Evolutionary conservation across 2,329 filamentous ascomycete genomes (phyloP).

Genomic region (Penicillium sp.): DNA sequence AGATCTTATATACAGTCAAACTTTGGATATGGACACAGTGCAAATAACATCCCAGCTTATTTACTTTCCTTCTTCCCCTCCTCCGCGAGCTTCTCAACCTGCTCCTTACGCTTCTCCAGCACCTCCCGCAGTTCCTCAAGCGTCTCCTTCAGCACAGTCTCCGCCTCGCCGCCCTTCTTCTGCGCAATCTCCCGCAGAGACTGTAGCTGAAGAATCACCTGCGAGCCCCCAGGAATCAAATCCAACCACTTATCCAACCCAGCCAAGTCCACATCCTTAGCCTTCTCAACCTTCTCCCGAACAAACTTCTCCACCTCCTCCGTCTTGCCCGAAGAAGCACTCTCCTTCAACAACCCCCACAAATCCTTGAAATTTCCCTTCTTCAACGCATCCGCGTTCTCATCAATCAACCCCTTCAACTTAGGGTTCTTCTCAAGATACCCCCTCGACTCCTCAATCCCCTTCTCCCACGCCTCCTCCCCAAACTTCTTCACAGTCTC

Average conservation of each 20-base stretch:
- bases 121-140: slow-evolving; percentile 43
- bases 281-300: slow-evolving; percentile 60
- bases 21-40: no score
- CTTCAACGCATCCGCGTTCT: slow-evolving; percentile 70
- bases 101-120: slow-evolving; percentile 21
- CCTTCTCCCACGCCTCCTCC: slow-evolving; percentile 73
- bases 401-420: slow-evolving; percentile 70
- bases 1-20: no score
- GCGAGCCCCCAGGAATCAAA: slow-evolving; percentile 64
- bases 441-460: slow-evolving; percentile 69
- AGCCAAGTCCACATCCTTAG: slow-evolving; percentile 55
- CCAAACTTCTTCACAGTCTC: slow-evolving; percentile 64
- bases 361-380: slow-evolving; percentile 66
- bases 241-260: slow-evolving; percentile 65
- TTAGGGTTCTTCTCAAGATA: slow-evolving; percentile 76
- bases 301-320: slow-evolving; percentile 64
- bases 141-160: slow-evolving; percentile 68
- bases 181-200: slow-evolving; percentile 66
- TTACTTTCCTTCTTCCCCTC: slow-evolving; percentile 21
- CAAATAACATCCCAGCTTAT: neutral
- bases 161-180: slow-evolving; percentile 69
- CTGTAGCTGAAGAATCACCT: slow-evolving; percentile 67
- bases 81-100: slow-evolving; percentile 23
- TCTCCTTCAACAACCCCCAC: slow-evolving; percentile 63
- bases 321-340: slow-evolving; percentile 63